Percentiles rank a stretch among this genome's conserved stretches.
Evolutionary conservation across 2,329 filamentous ascomycete species (phyloP).

Genomic region (Colletotrichum musicola): DNA sequence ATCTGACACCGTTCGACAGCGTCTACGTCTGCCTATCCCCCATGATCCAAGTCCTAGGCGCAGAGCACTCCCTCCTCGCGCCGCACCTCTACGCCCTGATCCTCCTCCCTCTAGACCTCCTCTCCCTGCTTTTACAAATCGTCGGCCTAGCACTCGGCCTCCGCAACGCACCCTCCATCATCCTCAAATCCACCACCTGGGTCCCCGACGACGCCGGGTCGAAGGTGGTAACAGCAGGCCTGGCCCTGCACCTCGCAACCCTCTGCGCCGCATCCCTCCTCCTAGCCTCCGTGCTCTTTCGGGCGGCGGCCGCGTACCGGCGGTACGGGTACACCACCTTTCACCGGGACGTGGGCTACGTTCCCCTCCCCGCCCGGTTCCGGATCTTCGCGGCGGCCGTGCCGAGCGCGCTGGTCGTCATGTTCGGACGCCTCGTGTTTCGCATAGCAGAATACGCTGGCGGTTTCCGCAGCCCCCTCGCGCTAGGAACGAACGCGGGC

Average conservation of each 20-base stretch:
- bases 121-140: conserved; percentile 45
- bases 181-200: conserved; percentile 1
- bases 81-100: conserved; percentile 42
- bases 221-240: conserved; percentile 44
- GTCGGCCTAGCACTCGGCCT: conserved; percentile 46
- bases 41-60: conserved; percentile 45
- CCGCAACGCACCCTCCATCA: conserved; percentile 35
- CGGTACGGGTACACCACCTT: conserved; percentile 48
- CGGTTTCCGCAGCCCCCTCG: conserved; percentile 44
- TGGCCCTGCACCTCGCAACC: conserved; percentile 44
- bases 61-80: conserved; percentile 46
- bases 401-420: conserved; percentile 41
- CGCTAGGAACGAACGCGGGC: conserved; percentile 43
- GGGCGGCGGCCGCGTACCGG: conserved; percentile 41
- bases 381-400: conserved; percentile 45
- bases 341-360: conserved; percentile 43
- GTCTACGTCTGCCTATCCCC: conserved; percentile 46
- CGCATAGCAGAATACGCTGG: conserved; percentile 43
- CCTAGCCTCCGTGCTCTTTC: conserved; percentile 42
- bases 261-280: conserved; percentile 43
- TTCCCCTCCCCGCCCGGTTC: conserved; percentile 43
- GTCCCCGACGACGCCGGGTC: conserved; percentile 40
- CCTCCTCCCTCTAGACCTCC: conserved; percentile 45
- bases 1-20: conserved; percentile 34
- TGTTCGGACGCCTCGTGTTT: conserved; percentile 46